Conservation (phyloP, 2,329 filamentous ascomycete species). For the Neonectria faginata region DNA sequence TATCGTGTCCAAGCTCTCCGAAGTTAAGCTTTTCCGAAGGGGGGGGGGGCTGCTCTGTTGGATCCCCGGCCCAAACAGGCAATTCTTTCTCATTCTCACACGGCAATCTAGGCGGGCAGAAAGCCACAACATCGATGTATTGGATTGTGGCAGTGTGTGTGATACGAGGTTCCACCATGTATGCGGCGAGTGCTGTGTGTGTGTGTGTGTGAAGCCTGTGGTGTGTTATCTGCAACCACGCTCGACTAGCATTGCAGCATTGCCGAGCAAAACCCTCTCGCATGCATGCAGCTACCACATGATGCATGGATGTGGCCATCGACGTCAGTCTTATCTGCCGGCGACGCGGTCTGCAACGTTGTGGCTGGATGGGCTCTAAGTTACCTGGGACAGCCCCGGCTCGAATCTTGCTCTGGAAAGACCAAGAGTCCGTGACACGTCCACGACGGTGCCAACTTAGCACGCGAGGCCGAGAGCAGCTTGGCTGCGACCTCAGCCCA, state of each 20-base stretch:
- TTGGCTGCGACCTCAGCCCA: constrained; percentile 8
- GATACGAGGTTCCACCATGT: too few species aligned
- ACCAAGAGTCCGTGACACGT: constrained; percentile 1
- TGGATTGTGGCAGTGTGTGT: too few species aligned
- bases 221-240: constrained; percentile 17
- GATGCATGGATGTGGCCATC: neutral
- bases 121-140: neutral
- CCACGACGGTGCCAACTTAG: constrained; percentile 3
- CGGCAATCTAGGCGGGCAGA: neutral
- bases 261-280: neutral
- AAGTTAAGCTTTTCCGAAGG: constrained; percentile 20
- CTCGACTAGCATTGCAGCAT: constrained; percentile 11
- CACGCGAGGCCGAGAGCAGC: constrained; percentile 12
- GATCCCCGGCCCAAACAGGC: neutral
- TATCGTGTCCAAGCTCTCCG: constrained; percentile 14
- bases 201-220: constrained; percentile 1
- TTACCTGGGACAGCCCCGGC: constrained; percentile 15
- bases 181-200: too few species aligned
- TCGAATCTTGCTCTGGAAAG: neutral
- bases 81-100: neutral
- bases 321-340: constrained; percentile 18
- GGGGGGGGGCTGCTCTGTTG: neutral
- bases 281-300: neutral
- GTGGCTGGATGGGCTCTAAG: constrained; percentile 9
- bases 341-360: constrained; percentile 17